Evolutionary conservation across 352 stramenopile species (phyloP), one percentile per base, ranked within the genome.

Genomic region (Pythium insidiosum): DNA sequence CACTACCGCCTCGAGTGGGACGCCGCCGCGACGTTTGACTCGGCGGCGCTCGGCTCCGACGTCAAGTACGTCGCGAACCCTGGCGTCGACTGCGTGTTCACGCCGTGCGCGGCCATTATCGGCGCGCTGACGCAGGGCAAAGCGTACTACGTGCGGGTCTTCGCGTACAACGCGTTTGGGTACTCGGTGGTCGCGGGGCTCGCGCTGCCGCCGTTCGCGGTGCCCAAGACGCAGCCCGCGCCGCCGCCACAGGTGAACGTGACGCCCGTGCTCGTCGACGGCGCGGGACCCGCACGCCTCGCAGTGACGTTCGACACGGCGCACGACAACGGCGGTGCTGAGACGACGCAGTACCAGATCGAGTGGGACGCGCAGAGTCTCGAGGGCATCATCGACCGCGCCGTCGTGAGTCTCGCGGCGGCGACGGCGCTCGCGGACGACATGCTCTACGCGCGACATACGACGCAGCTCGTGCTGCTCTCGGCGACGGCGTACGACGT

Each of bases 1-100:
- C 95, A 97, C 51, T 98, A 98, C 40, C 66, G 88, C 2, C 67
- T 98, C 5, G 94, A 98, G 61, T 98, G 95, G 95, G 95, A 98
- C 49, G 54, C 62, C 4, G 65, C 53, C 5, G 63, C 75, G 5
- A 77, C 64, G n/a, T 98, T 97, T 53, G 68, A 82, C 41, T 92
- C 75, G 4, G 81, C 73, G 0, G n/a, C 31, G 4, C 66, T 73
- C 34, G 71, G 68, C n/a, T 76, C 73, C n/a, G 73, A 92, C 20
- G 63, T 73, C 1, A 88, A 93, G 53, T 49, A 64, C 2, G 74
- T 95, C 4, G 52, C 61, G 5, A 80, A 74, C 28, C 75, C 75
- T 6, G 72, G 74, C 0, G 48, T 87, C 5, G 80, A 94, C 41
- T 95, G 86, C 49, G 46, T 88, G 3, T 62, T 90, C 12, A 73